Base-by-base conservation (phyloP, 179 eudicot genomes). In the Vitellaria paradoxa region DNA sequence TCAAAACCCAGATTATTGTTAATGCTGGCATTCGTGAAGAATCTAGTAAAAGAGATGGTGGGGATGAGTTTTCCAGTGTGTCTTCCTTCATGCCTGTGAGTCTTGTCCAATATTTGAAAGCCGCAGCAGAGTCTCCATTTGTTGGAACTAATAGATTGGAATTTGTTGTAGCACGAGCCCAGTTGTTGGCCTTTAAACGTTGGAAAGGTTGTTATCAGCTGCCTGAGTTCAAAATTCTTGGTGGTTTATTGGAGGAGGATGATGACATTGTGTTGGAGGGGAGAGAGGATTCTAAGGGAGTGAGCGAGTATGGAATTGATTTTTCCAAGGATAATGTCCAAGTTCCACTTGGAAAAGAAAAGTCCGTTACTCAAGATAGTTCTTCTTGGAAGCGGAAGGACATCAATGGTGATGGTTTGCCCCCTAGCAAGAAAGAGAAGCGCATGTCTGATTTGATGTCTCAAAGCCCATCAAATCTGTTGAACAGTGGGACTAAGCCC, bases 21-120 rank as follows among this genome's bases (percentile, higher is more conserved):
- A 93, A 90, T 77, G 82, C 90, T 69, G 99, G 99, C 68, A 86
- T 95, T 23, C 70, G 74, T 17, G 78, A 84, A 77, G 88, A 85
- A 80, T 79, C 89, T 20, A 85, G 81, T 72, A 76, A 21, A 70
- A 85, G 78, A 79, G 83, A 78, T 68, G 88, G 90, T 21, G 77
- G 87, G 37, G 96, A 91, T 70, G 86, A 82, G 30, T 80, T 78
- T 72, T 89, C 82, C n/a, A 79, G 76, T 52, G 87, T 79, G 21
- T 77, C 81, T 21, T 72, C 87, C 46, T 91, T 93, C 82, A 70
- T 59, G 55, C 92, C 96, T 65, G 72, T 42, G 78, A 80, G 87
- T 12, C 70, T 91, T 74, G 73, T 91, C 49, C 78, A 81, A 21
- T 78, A 84, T 78, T 45, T 91, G 20, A 83, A 78, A 73, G 62